Base-by-base conservation (phyloP, 306 rosid genomes). In the Ceratonia siliqua region DNA sequence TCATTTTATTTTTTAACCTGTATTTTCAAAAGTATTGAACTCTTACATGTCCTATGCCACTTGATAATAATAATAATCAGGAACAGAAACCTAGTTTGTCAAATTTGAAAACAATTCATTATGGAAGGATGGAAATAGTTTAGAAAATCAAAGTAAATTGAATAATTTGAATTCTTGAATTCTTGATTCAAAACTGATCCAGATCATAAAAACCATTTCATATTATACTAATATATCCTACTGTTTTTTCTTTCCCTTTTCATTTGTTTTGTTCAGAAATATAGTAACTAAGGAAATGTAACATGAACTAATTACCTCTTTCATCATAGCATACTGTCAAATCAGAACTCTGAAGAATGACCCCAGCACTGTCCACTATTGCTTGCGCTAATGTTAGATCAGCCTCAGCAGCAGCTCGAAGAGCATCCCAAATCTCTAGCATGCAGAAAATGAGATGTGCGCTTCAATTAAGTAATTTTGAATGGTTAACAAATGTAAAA, bases 371-470 rank as follows among this genome's bases (percentile, higher is more conserved):
- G 77, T 94, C 97, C 38, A 94, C 88, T 58, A 94, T 94, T 22
- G 92, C 96, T 78, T 94, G 98, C 43, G 97, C 94, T 65, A 94
- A 90, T 67, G 82, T 67, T 65, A 85, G 68, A 58, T 94, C 98
- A 74, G 94, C 98, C 83, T 94, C 98, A 5, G 96, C 97, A 67
- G 97, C 98, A 73, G 98, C 98, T 76, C 89, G 86, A 72, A 94
- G 97, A 50, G 98, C 98, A 69, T 94, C 98, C 98, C 98, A 94
- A 79, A 94, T 94, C 89, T 94, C 98, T 94, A 77, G 62, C 32
- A 71, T 69, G 73, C 74, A 66, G 57, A 58, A 82, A 85, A 80
- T 9, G 45, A 70, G 41, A 76, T 22, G 27, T 72, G 33, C 56
- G 62, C 46, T 81, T 79, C 66, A 78, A 64, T 56, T 56, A 42